A percentile compares a stretch with the other conserved stretches of the same genome.
These are phyloP conservation scores for Umbellularia californica DNA, from an alignment of 164 flowering plant species.

Conservation along the genomic window DNA sequence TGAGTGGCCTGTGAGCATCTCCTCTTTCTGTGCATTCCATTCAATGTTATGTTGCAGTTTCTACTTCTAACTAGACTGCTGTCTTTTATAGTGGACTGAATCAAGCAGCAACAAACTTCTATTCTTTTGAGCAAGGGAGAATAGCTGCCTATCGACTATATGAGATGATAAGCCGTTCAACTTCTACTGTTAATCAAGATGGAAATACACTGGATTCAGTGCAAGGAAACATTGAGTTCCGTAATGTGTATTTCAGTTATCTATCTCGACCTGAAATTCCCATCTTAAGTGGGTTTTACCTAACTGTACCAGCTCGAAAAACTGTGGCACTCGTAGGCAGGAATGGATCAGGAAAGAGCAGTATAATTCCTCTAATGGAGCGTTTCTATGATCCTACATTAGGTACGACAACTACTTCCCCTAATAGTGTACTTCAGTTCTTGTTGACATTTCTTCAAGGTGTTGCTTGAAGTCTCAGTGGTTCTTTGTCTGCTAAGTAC, in stretches of 20 bases:
- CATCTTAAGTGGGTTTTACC: conserved; percentile 91
- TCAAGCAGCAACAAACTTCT: conserved; percentile 98
- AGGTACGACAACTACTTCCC: conserved; percentile 40
- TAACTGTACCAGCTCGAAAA: conserved; percentile 90
- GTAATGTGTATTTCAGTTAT: conserved; percentile 96
- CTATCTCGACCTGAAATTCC: conserved; percentile 97
- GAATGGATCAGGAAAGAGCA: conserved; percentile 98
- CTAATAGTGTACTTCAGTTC: not conserved
- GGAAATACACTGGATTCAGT: conserved; percentile 58
- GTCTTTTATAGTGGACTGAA: conserved; percentile 68
- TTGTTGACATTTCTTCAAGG: not conserved
- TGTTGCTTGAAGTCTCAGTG: not conserved
- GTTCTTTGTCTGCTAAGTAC: not conserved
- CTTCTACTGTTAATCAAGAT: conserved; percentile 67
- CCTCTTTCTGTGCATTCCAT: not conserved
- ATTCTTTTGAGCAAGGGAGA: conserved; percentile 97
- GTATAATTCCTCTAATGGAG: conserved; percentile 98
- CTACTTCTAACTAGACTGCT: not conserved
- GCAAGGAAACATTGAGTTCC: conserved; percentile 94
- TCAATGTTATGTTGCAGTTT: not conserved
- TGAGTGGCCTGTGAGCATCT: conserved; percentile 92
- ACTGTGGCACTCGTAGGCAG: conserved; percentile 97
- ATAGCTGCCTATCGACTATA: conserved; percentile 95
- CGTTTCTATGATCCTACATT: conserved; percentile 97
- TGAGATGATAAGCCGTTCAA: conserved; percentile 97